These are phyloP conservation scores for Mucor saturninus DNA, from an alignment of 371 early-diverging fungal species.

Conservation along the genomic window DNA sequence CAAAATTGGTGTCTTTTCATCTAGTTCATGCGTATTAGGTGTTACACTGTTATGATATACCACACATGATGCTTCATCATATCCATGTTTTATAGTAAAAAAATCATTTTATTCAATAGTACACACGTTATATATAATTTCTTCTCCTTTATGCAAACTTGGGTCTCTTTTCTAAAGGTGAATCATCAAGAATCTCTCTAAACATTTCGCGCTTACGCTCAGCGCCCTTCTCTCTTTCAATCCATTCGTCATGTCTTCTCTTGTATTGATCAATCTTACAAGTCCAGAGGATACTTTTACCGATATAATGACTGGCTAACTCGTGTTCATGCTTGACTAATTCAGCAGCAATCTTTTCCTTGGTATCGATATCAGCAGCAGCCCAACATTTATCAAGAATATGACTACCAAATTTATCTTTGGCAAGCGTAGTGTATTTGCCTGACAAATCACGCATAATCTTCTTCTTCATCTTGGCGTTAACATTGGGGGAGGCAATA, in stretches of 20 bases:
- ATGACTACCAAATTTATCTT: slow-evolving; percentile 81
- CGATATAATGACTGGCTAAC: slow-evolving; percentile 69
- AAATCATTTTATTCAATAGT: too few relatives aligned
- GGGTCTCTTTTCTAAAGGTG: slow-evolving; percentile 25
- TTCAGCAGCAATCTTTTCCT: slow-evolving; percentile 72
- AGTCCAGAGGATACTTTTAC: slow-evolving; percentile 78
- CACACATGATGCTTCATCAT: not conserved
- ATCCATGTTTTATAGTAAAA: too few relatives aligned
- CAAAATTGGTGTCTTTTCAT: too few relatives aligned
- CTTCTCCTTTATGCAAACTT: slow-evolving; percentile 18
- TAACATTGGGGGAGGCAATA: slow-evolving; percentile 58
- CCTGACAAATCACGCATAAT: slow-evolving; percentile 63
- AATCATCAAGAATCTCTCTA: slow-evolving; percentile 70
- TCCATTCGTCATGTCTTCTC: slow-evolving; percentile 75
- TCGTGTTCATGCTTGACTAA: slow-evolving; percentile 60
- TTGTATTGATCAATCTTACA: slow-evolving; percentile 80
- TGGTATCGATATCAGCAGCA: slow-evolving; percentile 75
- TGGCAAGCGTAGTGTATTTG: slow-evolving; percentile 63
- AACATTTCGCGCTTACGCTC: slow-evolving; percentile 78
- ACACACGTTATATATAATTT: not conserved
- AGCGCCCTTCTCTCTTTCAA: slow-evolving; percentile 70
- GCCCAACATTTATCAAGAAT: slow-evolving; percentile 81
- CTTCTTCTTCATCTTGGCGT: slow-evolving; percentile 68
- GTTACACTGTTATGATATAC: too few relatives aligned
- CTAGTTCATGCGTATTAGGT: too few relatives aligned